Evolutionary conservation across 2,329 filamentous ascomycete species (phyloP).

Genomic region (Apiospora kogelbergensis): DNA sequence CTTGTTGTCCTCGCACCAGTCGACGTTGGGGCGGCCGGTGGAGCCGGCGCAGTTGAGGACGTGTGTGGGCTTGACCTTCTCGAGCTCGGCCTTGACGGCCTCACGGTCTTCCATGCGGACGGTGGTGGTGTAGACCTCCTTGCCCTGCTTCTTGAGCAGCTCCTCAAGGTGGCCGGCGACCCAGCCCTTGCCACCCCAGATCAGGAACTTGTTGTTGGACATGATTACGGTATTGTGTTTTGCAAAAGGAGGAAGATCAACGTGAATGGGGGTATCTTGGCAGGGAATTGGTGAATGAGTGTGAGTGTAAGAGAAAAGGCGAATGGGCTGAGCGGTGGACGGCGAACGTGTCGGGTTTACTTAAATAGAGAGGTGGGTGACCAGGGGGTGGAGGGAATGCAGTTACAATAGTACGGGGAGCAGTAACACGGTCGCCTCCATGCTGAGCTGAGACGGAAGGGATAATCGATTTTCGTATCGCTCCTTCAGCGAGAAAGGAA

Average conservation of each 20-base stretch:
- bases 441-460: background rate
- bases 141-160: conserved; percentile 58
- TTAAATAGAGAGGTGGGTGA: conserved; percentile 7
- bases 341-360: background rate
- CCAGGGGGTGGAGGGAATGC: conserved; percentile 1
- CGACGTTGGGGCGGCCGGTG: conserved; percentile 67
- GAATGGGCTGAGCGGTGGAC: background rate
- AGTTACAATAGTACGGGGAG: background rate
- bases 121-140: conserved; percentile 60
- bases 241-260: background rate
- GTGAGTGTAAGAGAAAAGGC: background rate
- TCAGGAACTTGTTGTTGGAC: conserved; percentile 7
- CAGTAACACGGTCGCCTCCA: background rate
- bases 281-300: background rate
- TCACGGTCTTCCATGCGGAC: conserved; percentile 65
- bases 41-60: conserved; percentile 67
- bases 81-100: conserved; percentile 55
- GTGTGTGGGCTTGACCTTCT: conserved; percentile 61
- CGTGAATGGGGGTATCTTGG: background rate
- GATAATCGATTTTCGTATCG: background rate
- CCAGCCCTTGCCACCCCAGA: conserved; percentile 49
- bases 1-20: conserved; percentile 72
- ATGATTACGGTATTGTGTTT: background rate
- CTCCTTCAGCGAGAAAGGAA: background rate
- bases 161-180: conserved; percentile 57